Percentiles rank a stretch among this genome's conserved stretches.
Conservation (phyloP, 2,329 filamentous ascomycete species). For the Pseudocercospora vitis region DNA sequence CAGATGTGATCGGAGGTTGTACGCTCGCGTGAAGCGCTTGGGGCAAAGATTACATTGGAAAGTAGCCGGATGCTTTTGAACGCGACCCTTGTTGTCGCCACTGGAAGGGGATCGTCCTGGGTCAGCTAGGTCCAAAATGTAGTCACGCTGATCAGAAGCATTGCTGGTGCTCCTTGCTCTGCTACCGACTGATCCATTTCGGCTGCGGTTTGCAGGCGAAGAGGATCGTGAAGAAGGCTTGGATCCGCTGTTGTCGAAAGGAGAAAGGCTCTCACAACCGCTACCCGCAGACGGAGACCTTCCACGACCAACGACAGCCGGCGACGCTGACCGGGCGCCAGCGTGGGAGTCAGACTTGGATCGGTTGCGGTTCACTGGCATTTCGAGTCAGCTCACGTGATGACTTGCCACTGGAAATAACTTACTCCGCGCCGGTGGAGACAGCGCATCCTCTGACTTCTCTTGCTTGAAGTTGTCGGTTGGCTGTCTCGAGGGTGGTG, state of each 20-base stretch:
- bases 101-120: constrained; percentile 73
- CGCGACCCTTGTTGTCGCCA: constrained; percentile 68
- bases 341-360: constrained; percentile 63
- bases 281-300: constrained; percentile 37
- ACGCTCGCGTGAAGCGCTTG: constrained; percentile 93
- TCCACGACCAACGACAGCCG: constrained; percentile 38
- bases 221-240: constrained; percentile 46
- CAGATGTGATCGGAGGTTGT: constrained; percentile 92
- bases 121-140: constrained; percentile 89
- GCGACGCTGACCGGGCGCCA: constrained; percentile 48
- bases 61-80: constrained; percentile 95
- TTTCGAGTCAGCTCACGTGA: constrained; percentile 16
- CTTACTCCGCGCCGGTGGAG: constrained; percentile 69
- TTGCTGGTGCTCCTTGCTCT: constrained; percentile 53
- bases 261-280: constrained; percentile 43
- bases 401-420: constrained; percentile 22
- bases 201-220: constrained; percentile 35
- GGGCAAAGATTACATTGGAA: constrained; percentile 94
- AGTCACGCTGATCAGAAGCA: constrained; percentile 61
- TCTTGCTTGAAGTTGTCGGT: constrained; percentile 48
- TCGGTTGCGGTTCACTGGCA: constrained; percentile 49
- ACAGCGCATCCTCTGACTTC: constrained; percentile 72
- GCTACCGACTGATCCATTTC: constrained; percentile 33
- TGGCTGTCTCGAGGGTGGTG: constrained; percentile 62
- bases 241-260: constrained; percentile 37